These are phyloP conservation scores for Microbotryum lychnidis-dioicae DNA, from an alignment of 1,284 basidiomycete genomes.

Conservation along the genomic window DNA sequence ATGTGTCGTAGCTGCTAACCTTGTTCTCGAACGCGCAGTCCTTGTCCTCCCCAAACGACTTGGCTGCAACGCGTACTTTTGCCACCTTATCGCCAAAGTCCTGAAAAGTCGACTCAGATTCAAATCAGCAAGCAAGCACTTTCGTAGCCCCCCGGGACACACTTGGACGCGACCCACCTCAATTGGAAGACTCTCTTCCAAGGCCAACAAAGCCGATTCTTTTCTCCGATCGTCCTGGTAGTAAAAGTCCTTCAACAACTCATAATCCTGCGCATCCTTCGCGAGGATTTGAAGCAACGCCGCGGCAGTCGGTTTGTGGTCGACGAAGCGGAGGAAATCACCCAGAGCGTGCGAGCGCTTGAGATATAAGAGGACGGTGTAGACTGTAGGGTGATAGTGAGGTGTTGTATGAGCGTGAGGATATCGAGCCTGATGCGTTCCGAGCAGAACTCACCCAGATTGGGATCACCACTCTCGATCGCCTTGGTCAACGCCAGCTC, in stretches of 20 bases:
- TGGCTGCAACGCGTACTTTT: slow-evolving; percentile 71
- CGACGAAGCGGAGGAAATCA: slow-evolving; percentile 87
- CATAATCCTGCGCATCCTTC: slow-evolving; percentile 60
- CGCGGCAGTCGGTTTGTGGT: slow-evolving; percentile 69
- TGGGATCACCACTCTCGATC: slow-evolving; percentile 88
- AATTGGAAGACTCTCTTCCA: slow-evolving; percentile 49
- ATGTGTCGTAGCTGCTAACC: slow-evolving; percentile 44
- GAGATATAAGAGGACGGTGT: slow-evolving; percentile 78
- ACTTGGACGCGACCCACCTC: slow-evolving; percentile 51
- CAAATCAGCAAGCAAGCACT: not conserved
- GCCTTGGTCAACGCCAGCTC: slow-evolving; percentile 79
- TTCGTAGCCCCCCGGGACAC: not conserved
- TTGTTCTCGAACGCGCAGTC: slow-evolving; percentile 82
- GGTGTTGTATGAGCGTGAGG: no score
- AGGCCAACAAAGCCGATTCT: slow-evolving; percentile 74
- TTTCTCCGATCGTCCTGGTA: slow-evolving; percentile 94
- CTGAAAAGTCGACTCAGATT: slow-evolving; percentile 41
- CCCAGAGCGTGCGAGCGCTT: slow-evolving; percentile 76
- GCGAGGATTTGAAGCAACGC: slow-evolving; percentile 79
- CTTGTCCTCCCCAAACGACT: slow-evolving; percentile 90
- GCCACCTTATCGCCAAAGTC: slow-evolving; percentile 60
- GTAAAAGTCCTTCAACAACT: slow-evolving; percentile 91
- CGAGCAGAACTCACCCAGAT: slow-evolving; percentile 57
- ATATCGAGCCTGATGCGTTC: no score
- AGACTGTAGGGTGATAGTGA: slow-evolving; percentile 52